Percentiles rank a stretch among this genome's conserved stretches.
Evolutionary conservation across 2,329 filamentous ascomycete species (phyloP).

Genomic region (Nigrospora oryzae): DNA sequence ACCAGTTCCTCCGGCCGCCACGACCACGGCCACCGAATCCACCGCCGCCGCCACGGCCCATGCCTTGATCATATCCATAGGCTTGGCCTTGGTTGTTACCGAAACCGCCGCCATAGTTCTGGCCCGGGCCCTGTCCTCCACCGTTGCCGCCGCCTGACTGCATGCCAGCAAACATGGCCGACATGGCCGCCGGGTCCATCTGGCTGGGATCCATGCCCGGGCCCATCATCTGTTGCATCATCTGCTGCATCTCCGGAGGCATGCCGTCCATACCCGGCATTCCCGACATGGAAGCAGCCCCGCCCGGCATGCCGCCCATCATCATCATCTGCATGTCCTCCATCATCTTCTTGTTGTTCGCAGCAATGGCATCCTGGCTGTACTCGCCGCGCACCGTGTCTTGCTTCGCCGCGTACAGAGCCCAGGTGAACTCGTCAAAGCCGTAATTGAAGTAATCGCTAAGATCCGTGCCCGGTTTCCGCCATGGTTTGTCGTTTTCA

Average conservation of each 20-base stretch:
- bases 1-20: slow-evolving; percentile 5
- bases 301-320: slow-evolving; percentile 45
- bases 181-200: slow-evolving; percentile 53
- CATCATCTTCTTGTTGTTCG: slow-evolving; percentile 71
- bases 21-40: slow-evolving; percentile 4
- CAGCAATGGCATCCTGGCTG: slow-evolving; percentile 53
- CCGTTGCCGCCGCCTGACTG: slow-evolving; percentile 33
- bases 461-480: slow-evolving; percentile 85
- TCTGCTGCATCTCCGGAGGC: slow-evolving; percentile 56
- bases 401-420: slow-evolving; percentile 86
- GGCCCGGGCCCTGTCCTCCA: slow-evolving; percentile 39
- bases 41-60: slow-evolving; percentile 18
- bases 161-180: slow-evolving; percentile 52
- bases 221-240: slow-evolving; percentile 65
- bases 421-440: slow-evolving; percentile 98
- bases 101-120: slow-evolving; percentile 42
- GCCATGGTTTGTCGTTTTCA: slow-evolving; percentile 88
- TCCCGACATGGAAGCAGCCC: slow-evolving; percentile 19
- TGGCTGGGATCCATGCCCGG: slow-evolving; percentile 57
- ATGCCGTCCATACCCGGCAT: slow-evolving; percentile 56
- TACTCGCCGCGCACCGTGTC: slow-evolving; percentile 70
- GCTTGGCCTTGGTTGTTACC: slow-evolving; percentile 43
- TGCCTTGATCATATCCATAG: slow-evolving; percentile 29
- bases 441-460: slow-evolving; percentile 99
- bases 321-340: slow-evolving; percentile 62